phyloP scores from a whole-genome alignment of 163 green algal genomes.

The Coccomyxa subellipsoidea region DNA sequence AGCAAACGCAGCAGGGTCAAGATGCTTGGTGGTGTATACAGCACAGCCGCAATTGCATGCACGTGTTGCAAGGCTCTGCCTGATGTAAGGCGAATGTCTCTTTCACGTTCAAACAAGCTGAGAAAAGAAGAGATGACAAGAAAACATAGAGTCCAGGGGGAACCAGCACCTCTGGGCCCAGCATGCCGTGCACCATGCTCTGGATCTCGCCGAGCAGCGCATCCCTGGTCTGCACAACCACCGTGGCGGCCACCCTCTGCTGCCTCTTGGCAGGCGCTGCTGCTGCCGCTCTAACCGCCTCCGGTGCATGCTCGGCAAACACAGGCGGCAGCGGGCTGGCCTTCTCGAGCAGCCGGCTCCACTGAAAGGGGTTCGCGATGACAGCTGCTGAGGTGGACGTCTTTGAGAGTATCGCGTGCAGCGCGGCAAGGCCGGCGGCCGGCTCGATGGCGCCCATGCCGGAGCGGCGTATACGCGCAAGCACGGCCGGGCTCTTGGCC shows the following conservation, averaged over 20 bases:
- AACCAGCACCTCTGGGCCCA: slow-evolving; percentile 6
- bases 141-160: too few relatives aligned
- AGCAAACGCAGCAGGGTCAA: too few relatives aligned
- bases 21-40: too few relatives aligned
- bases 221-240: not conserved
- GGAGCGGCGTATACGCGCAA: slow-evolving; percentile 64
- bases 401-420: not conserved
- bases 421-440: not conserved
- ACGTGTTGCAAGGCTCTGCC: too few relatives aligned
- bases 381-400: not conserved
- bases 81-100: too few relatives aligned
- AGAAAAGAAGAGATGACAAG: too few relatives aligned
- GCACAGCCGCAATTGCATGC: too few relatives aligned
- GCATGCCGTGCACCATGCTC: not conserved
- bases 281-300: not conserved
- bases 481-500: slow-evolving; percentile 48
- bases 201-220: not conserved
- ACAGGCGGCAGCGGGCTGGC: not conserved
- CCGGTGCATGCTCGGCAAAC: slow-evolving; percentile 11
- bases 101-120: too few relatives aligned
- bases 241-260: not conserved
- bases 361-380: slow-evolving; percentile 23
- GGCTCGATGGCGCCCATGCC: slow-evolving; percentile 64
- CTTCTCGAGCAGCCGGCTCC: slow-evolving; percentile 12
- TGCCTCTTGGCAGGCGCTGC: not conserved